phyloP scores from a whole-genome alignment of 73 alveolate genomes.

The Symbiodinium pilosum region DNA sequence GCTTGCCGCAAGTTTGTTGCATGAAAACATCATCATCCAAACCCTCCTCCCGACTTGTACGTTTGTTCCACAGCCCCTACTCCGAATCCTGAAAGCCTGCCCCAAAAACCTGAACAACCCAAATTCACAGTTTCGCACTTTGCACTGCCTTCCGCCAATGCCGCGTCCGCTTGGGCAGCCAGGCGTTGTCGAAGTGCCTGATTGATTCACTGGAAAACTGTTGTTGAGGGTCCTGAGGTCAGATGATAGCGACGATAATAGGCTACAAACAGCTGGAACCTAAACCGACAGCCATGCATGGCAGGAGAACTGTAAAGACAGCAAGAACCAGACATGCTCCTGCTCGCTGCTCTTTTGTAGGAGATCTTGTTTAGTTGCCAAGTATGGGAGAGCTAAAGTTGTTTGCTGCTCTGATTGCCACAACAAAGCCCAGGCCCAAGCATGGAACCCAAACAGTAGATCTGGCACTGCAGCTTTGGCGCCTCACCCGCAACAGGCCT shows the following conservation, averaged over 20 bases:
- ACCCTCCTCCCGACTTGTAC: too few species aligned
- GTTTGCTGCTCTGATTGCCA: too few species aligned
- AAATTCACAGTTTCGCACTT: not conserved
- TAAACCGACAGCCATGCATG: not conserved
- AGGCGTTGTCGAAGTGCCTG: not conserved
- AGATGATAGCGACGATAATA: not conserved
- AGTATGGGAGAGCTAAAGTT: too few species aligned
- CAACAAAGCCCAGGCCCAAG: too few species aligned
- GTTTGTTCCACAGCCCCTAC: too few species aligned
- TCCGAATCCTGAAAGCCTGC: not conserved
- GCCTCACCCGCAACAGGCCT: slow-evolving; percentile 9
- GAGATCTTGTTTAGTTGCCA: too few species aligned
- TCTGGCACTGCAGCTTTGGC: not conserved
- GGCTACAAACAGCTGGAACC: not conserved
- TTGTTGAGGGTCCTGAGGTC: not conserved
- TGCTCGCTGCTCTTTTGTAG: too few species aligned
- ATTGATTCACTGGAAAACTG: not conserved
- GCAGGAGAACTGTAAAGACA: not conserved
- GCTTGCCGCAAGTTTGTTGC: too few species aligned
- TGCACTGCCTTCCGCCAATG: not conserved
- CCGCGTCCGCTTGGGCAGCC: not conserved
- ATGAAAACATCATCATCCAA: too few species aligned
- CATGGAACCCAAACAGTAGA: not conserved
- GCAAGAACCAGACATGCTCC: too few species aligned
- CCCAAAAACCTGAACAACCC: not conserved